Conservation (phyloP, 805 yeast species). For the Millerozyma miso region DNA sequence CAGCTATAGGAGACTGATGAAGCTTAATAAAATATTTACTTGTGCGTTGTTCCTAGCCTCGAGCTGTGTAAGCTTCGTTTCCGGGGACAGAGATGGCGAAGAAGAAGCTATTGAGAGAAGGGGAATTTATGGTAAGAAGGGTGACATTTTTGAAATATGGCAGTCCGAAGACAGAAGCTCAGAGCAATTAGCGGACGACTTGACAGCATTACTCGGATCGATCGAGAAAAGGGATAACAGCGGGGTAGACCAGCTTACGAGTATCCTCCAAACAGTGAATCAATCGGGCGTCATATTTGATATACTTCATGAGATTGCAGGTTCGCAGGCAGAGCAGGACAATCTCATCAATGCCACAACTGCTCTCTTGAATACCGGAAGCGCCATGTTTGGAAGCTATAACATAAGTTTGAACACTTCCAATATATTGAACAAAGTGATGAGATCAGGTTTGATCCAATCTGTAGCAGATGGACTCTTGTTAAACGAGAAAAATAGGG, state of each 20-base stretch:
- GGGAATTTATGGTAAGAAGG: background rate
- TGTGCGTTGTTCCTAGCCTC: background rate
- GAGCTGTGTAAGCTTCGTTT: background rate
- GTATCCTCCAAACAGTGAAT: slow-evolving; percentile 16
- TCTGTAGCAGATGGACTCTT: slow-evolving; percentile 22
- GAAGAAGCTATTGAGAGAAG: background rate
- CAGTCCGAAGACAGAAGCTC: background rate
- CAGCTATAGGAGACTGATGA: background rate
- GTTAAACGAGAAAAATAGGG: slow-evolving; percentile 25
- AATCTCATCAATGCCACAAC: slow-evolving; percentile 20
- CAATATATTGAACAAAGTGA: slow-evolving; percentile 16
- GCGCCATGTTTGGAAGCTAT: slow-evolving; percentile 8
- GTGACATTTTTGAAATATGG: background rate
- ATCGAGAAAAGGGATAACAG: slow-evolving; percentile 3
- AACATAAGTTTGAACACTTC: slow-evolving; percentile 21
- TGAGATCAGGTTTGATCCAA: slow-evolving; percentile 24
- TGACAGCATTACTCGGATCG: background rate
- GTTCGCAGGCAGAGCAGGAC: slow-evolving; percentile 25
- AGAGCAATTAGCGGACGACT: background rate
- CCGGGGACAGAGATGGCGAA: background rate
- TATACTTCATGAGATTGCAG: slow-evolving; percentile 27
- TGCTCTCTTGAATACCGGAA: slow-evolving; percentile 9
- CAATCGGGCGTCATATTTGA: slow-evolving; percentile 22
- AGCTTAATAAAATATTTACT: background rate
- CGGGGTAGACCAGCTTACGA: slow-evolving; percentile 3